Percentiles rank a stretch among this genome's conserved stretches.
Evolutionary conservation across 2,329 filamentous ascomycete species (phyloP).

Genomic region (Coniella lustricola): DNA sequence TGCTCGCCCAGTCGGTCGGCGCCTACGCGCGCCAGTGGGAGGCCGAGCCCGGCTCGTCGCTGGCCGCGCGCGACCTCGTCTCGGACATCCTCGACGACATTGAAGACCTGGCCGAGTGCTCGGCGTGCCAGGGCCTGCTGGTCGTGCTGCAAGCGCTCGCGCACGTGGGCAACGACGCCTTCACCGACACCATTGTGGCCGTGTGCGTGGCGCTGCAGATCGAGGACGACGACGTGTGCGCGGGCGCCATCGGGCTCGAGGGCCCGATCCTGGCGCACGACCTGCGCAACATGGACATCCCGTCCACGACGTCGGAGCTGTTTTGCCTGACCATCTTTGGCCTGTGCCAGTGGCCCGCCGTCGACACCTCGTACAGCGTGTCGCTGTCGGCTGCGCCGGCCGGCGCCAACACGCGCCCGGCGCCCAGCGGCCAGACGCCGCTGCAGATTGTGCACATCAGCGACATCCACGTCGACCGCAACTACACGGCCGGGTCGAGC

Average conservation of each 20-base stretch:
- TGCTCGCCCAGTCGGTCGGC: conserved; percentile 2
- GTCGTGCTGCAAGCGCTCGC: conserved; percentile 12
- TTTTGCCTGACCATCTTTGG: conserved; percentile 49
- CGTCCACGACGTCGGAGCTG: conserved; percentile 41
- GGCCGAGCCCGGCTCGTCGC: too few species aligned
- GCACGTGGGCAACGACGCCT: conserved; percentile 23
- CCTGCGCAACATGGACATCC: conserved; percentile 39
- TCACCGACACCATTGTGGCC: conserved; percentile 28
- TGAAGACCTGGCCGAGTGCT: conserved; percentile 13
- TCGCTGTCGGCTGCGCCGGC: conserved; percentile 36
- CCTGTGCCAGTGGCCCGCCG: conserved; percentile 41
- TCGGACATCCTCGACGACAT: conserved; percentile 10
- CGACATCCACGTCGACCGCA: conserved; percentile 52
- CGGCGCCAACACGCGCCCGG: conserved; percentile 25
- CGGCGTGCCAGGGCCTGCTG: conserved; percentile 8
- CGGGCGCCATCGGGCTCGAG: conserved; percentile 43
- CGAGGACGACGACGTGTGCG: conserved; percentile 49
- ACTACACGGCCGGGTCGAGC: conserved; percentile 46
- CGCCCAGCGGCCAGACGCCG: conserved; percentile 37
- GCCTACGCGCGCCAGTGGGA: conserved; percentile 3
- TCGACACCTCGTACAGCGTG: conserved; percentile 34
- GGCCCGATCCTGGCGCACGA: conserved; percentile 45
- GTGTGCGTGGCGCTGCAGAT: conserved; percentile 30
- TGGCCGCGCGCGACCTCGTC: conserved; percentile 4
- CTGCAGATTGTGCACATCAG: conserved; percentile 52